Percentiles rank a stretch among this genome's conserved stretches.
Conservation (phyloP, 192 early-diverging fungal genomes). For the Coemansia sp. region DNA sequence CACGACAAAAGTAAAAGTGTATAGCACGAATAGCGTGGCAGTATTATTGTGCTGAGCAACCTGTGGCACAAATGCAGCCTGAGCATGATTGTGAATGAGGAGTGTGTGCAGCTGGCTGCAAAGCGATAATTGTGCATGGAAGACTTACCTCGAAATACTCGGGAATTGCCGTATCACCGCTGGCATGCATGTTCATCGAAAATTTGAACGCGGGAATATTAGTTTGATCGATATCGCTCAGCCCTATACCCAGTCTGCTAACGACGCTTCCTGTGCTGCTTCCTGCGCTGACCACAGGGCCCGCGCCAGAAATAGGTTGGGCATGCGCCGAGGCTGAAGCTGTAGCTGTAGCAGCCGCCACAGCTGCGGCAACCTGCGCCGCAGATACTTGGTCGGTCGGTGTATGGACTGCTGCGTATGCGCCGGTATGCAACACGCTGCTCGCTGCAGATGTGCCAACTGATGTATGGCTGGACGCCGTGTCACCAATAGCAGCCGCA, state of each 20-base stretch:
- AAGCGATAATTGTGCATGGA: neutral
- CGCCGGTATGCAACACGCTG: constrained; percentile 25
- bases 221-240: constrained; percentile 29
- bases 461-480: constrained; percentile 28
- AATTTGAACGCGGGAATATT: constrained; percentile 49
- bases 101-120: neutral
- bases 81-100: neutral
- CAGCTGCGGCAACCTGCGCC: constrained; percentile 49
- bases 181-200: constrained; percentile 36
- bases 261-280: constrained; percentile 4
- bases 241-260: constrained; percentile 21
- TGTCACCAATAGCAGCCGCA: constrained; percentile 36
- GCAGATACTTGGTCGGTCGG: constrained; percentile 41
- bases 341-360: constrained; percentile 38
- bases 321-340: constrained; percentile 45
- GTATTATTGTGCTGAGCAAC: neutral
- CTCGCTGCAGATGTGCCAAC: constrained; percentile 13
- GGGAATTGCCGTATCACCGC: constrained; percentile 38
- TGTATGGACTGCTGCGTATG: constrained; percentile 20
- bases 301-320: constrained; percentile 26
- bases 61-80: constrained; percentile 7
- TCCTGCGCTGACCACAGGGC: constrained; percentile 8
- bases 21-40: neutral
- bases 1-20: too few relatives aligned
- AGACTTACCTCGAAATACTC: constrained; percentile 52